These are phyloP conservation scores for Candida odintsovae DNA, from an alignment of 805 yeast species.

Conservation along the genomic window DNA sequence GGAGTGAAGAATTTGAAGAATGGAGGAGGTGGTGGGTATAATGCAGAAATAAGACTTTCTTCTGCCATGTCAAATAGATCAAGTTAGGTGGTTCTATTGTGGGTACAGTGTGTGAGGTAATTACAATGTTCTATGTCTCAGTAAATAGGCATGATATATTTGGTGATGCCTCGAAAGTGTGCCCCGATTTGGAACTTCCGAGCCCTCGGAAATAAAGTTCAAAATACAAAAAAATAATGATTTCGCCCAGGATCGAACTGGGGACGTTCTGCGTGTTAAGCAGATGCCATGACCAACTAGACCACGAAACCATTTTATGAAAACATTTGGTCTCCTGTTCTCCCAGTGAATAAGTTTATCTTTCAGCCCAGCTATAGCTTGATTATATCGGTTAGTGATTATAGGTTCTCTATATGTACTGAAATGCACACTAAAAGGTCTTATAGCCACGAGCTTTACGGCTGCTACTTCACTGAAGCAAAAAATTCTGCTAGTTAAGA, in stretches of 20 bases:
- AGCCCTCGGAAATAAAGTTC: not conserved
- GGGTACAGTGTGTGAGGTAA: too few relatives aligned
- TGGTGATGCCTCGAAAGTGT: not conserved
- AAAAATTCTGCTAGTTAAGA: too few relatives aligned
- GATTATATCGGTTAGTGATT: too few relatives aligned
- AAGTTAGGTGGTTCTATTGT: too few relatives aligned
- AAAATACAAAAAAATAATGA: conserved; percentile 37
- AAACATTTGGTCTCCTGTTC: not conserved
- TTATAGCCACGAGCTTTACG: too few relatives aligned
- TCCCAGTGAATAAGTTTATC: too few relatives aligned
- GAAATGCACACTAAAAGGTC: too few relatives aligned
- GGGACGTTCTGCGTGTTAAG: conserved; percentile 99
- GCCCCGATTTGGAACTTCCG: not conserved
- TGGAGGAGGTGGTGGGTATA: conserved; percentile 95
- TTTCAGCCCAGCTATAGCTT: too few relatives aligned
- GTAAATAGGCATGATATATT: not conserved
- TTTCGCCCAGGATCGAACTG: conserved; percentile 99
- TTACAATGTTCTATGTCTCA: too few relatives aligned
- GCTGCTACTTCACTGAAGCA: too few relatives aligned
- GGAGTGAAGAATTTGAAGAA: conserved; percentile 67
- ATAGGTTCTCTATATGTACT: too few relatives aligned
- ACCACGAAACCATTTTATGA: conserved; percentile 78
- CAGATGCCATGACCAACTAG: conserved; percentile 99
- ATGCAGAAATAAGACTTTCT: conserved; percentile 44
- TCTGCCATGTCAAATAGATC: conserved; percentile 10